Percentiles rank a stretch among this genome's conserved stretches.
Evolutionary conservation across 345 rosid species (phyloP).

Genomic region (Eucalyptus cladocalyx): DNA sequence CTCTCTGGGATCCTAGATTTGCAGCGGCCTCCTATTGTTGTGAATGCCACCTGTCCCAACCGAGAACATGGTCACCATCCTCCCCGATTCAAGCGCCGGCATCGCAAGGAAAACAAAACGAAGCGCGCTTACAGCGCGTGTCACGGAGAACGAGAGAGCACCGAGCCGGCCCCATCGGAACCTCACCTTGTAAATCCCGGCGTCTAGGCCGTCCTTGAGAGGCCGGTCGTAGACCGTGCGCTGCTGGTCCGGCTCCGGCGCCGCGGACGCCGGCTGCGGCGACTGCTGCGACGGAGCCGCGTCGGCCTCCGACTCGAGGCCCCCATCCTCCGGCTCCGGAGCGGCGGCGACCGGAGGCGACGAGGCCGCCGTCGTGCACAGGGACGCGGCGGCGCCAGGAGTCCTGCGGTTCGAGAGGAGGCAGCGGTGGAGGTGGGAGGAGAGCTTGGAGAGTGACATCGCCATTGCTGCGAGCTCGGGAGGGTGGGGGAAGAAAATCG

Average conservation of each 20-base stretch:
- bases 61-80: slow-evolving; percentile 40
- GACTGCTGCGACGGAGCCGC: neutral
- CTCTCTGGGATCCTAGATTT: slow-evolving; percentile 4
- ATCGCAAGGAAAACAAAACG: neutral
- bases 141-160: neutral
- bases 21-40: slow-evolving; percentile 58
- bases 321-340: slow-evolving; percentile 14
- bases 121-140: rapidly evolving
- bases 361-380: slow-evolving; percentile 18
- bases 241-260: neutral
- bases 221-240: slow-evolving; percentile 29
- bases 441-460: slow-evolving; percentile 26
- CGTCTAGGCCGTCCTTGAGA: slow-evolving; percentile 67
- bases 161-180: neutral
- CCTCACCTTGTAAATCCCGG: slow-evolving; percentile 62
- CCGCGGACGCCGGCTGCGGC: neutral
- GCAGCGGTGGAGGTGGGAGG: neutral
- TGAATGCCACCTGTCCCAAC: slow-evolving; percentile 83
- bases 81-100: neutral
- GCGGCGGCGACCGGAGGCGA: rapidly evolving
- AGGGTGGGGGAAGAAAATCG: neutral
- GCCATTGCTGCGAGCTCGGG: slow-evolving; percentile 8
- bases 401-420: slow-evolving; percentile 25
- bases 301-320: slow-evolving; percentile 17
- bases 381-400: slow-evolving; percentile 17